These are phyloP conservation scores for Eutrema heterophyllum DNA, from an alignment of 345 rosid species.

Conservation along the genomic window DNA sequence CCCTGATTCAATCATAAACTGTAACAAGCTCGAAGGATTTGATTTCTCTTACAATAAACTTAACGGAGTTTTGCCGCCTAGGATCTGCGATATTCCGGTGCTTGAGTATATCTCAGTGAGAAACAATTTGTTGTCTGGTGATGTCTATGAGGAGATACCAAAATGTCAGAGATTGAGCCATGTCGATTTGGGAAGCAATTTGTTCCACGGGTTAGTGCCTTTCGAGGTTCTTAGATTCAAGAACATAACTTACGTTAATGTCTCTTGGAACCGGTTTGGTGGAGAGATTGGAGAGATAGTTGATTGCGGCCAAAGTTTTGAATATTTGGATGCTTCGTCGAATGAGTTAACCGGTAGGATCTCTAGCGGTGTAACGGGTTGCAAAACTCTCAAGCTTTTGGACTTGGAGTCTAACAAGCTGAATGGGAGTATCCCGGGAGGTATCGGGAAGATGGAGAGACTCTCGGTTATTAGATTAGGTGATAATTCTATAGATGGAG, in stretches of 20 bases:
- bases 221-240: conserved; percentile 49
- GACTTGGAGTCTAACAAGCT: conserved; percentile 76
- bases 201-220: conserved; percentile 66
- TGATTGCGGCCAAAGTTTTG: conserved; percentile 53
- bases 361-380: conserved; percentile 53
- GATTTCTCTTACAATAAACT: conserved; percentile 80
- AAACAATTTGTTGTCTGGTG: conserved; percentile 62
- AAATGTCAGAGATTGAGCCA: conserved; percentile 53
- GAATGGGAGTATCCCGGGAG: conserved; percentile 58
- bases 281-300: conserved; percentile 56
- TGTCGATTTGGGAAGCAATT: conserved; percentile 76
- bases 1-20: conserved; percentile 65
- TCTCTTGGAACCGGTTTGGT: conserved; percentile 61
- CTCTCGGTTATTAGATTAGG: conserved; percentile 73
- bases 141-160: conserved; percentile 44
- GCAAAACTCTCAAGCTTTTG: conserved; percentile 68
- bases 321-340: conserved; percentile 70
- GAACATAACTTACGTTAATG: conserved; percentile 63
- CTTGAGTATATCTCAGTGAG: conserved; percentile 60
- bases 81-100: conserved; percentile 55
- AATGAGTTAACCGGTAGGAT: conserved; percentile 61
- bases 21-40: conserved; percentile 69
- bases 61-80: conserved; percentile 52
- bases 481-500: conserved; percentile 57
- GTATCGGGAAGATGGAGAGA: conserved; percentile 41